Evolutionary conservation across 371 early-diverging fungal species (phyloP).

Genomic region (Zancudomyces culisetae): DNA sequence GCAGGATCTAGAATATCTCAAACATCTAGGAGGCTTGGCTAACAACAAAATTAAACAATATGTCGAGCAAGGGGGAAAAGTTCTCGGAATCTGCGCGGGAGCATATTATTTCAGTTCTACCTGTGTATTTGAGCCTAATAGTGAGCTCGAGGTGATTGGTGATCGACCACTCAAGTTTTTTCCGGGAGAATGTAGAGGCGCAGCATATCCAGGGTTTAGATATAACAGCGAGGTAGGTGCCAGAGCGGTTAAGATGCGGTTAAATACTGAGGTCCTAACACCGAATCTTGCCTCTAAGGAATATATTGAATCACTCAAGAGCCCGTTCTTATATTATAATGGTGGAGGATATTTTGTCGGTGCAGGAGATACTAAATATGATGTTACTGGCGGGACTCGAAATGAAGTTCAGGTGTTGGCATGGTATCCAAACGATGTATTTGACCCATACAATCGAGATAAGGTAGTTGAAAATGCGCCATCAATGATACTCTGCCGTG

Average conservation of each 20-base stretch:
- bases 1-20: slow-evolving; percentile 59
- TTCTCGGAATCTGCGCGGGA: slow-evolving; percentile 86
- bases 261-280: slow-evolving; percentile 14
- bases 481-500: slow-evolving; percentile 27
- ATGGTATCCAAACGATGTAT: slow-evolving; percentile 30
- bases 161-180: slow-evolving; percentile 51
- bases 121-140: slow-evolving; percentile 60
- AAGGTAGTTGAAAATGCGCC: slow-evolving; percentile 4
- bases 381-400: not conserved
- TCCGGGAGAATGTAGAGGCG: slow-evolving; percentile 48
- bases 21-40: slow-evolving; percentile 36
- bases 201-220: slow-evolving; percentile 52
- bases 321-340: slow-evolving; percentile 39
- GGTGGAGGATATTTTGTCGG: slow-evolving; percentile 62
- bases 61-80: slow-evolving; percentile 62
- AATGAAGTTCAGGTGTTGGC: slow-evolving; percentile 32
- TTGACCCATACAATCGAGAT: slow-evolving; percentile 9
- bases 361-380: too few relatives aligned
- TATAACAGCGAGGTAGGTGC: slow-evolving; percentile 65
- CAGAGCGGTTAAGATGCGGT: slow-evolving; percentile 28
- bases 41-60: slow-evolving; percentile 43
- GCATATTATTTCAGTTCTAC: slow-evolving; percentile 56
- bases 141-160: slow-evolving; percentile 45
- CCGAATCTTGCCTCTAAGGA: slow-evolving; percentile 3
- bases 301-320: slow-evolving; percentile 1